Base-by-base conservation (phyloP, 108 stramenopile genomes). In the Cylindrotheca closterium region DNA sequence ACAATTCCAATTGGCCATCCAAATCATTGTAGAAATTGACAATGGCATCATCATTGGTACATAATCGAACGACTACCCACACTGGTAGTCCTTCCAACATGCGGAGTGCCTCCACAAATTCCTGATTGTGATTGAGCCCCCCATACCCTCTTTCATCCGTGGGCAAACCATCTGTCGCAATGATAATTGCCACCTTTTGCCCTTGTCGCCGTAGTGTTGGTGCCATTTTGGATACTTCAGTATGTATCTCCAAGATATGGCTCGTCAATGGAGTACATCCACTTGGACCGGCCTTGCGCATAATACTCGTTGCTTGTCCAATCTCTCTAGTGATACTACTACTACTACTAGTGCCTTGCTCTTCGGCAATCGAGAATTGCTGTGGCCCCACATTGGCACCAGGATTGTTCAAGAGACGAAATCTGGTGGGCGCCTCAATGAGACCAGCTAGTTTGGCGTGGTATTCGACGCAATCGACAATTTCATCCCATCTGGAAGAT, bases 121-220 rank as follows among this genome's bases (percentile, higher is more conserved):
- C 71, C 19, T 60, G 62, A 47, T 65, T 32, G 2, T 59, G 70
- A 28, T 54, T 55, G 0, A 52, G 48, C 21, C 64, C 63, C 19
- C 47, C 51, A 68, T 81, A 74, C 0, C 85, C 84, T n/a, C 30
- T 50, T 21, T 67, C 71, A 51, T 94, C 89, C 0, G 84, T 88
- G 0, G 88, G 84, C 15, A 76, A 70, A 28, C 94, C 94, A 63
- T 92, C 94, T 1, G 89, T 87, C 1, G 92, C 91, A 33, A 96
- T 27, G 18, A 94, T 71, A 3, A 96, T 58, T 1, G 80, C 79
- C 8, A 83, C 88, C 29, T 63, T 74, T 30, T 87, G 78, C 55
- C 83, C 79, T 33, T 74, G 60, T 12, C 60, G 58, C 42, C 63
- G 58, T 22, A 96, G 50, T 33, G 67, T 50, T 0, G 61, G 71